Base-by-base conservation (phyloP, 1,139 yeast species). In the Taphrina sp. region DNA sequence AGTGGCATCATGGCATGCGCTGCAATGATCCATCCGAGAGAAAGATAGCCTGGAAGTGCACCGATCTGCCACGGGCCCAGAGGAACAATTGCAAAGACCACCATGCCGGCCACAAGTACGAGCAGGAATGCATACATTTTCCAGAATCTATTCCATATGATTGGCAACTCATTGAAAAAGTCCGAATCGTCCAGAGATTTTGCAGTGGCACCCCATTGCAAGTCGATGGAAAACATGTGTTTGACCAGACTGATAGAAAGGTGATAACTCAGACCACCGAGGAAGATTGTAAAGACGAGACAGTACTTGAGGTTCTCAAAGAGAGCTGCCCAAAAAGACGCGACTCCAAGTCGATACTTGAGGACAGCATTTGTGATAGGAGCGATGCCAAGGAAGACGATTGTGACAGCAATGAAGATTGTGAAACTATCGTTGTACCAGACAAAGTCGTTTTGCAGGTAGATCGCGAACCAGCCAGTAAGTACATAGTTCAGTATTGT, bases 151-250 rank as follows among this genome's bases (percentile, higher is more conserved):
- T 16, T 39, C 44, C 52, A 31, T 23, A 58, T 56, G 42, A 51
- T 57, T 3, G 59, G 60, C 17, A 58, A 52, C 35, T 58, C 60
- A 26, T 31, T 56, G 41, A 58, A 58, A 37, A 58, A 58, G 33
- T 58, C 56, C 1, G 59, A 56, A 19, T 47, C 23, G 37, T 56
- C 59, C 5, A 58, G 53, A n/a, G 57, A 58, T 17, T 57, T 56
- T 2, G 60, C 60, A 10, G 60, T 58, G 7, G 59, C 59, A 16
- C 60, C 59, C 60, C 59, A 58, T 34, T 52, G 57, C 60, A 58
- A 53, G 51, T 52, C 53, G 23, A 58, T 31, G 10, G 56, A 45
- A 14, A 58, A 46, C 58, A 58, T 45, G 34, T 56, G 60, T 20
- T 54, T 46, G 17, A 57, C 31, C 4, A 58, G 5, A 19, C 59